Evolutionary conservation across 2,329 filamentous ascomycete genomes (phyloP), one percentile per base, ranked within the genome.

Genomic region (Penicillium aurantiogriseum): DNA sequence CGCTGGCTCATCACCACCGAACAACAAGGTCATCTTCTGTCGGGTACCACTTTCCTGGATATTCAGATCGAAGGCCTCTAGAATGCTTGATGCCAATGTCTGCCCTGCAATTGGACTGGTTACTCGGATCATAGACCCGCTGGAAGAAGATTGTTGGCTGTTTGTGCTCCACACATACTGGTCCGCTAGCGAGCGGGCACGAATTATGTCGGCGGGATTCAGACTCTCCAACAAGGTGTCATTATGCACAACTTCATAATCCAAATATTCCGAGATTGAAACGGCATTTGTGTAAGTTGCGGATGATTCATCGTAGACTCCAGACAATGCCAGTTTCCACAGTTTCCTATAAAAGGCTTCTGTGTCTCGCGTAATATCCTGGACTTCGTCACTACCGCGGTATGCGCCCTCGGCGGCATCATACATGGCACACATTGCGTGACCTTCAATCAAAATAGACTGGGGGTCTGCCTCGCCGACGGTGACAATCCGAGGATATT

Each of bases 211-310:
- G 9, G 68, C 64, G 5, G 60, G 29, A 27, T 63, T 65, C 19
- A 79, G 31, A 15, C 60, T 63, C 31, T 70, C 51, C 19, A 71
- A 66, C 23, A 79, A 70, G 6, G 74, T 78, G 10, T 65, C 64
- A 62, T 86, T 83, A 70, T 87, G 83, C 19, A 74, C 64, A 50
- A 77, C 77, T 39, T 79, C 75, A 67, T 86, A 86, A 33, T 79
- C 76, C 44, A 86, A 69, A 63, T 81, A 85, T 58, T 87, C 83
- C 53, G 78, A 82, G 58, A 87, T 81, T 13, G 75, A 66, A 59
- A 80, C 77, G 2, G 83, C 83, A 56, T 85, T 81, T 10, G 67
- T 69, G 65, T 83, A 85, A 53, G 77, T 76, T 50, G 78, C 81
- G 13, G 65, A 68, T 2, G 68, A 63, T 40, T 66, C 59, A 11